These are phyloP conservation scores for Vigna hirtella DNA, from an alignment of 306 rosid species.

Conservation along the genomic window DNA sequence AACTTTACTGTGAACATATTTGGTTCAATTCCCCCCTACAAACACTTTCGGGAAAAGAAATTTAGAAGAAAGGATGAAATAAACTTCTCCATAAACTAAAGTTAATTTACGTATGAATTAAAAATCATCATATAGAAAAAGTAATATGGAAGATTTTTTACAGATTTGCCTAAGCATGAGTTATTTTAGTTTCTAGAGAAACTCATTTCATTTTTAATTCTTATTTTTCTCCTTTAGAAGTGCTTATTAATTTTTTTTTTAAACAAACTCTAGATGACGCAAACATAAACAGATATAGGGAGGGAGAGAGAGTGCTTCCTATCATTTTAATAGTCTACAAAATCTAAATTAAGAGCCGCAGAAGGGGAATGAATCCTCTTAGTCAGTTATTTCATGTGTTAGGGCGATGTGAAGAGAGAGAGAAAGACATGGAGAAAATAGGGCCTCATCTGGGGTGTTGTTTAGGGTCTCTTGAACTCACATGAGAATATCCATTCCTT, in stretches of 20 bases:
- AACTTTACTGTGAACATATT: not conserved
- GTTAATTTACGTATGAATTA: too few species aligned
- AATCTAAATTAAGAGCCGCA: not conserved
- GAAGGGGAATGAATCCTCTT: not conserved
- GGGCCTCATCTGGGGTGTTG: not conserved
- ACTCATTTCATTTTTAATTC: too few species aligned
- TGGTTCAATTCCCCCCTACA: too few species aligned
- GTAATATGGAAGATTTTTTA: too few species aligned
- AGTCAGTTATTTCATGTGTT: not conserved
- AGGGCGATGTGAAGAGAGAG: slow-evolving; percentile 18
- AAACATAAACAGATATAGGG: not conserved
- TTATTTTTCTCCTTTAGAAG: too few species aligned
- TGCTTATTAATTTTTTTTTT: too few species aligned
- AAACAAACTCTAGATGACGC: not conserved
- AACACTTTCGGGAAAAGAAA: too few species aligned
- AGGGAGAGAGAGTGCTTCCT: not conserved
- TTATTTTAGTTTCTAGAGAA: too few species aligned
- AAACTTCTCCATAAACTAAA: too few species aligned
- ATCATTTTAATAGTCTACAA: not conserved
- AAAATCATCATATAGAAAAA: too few species aligned
- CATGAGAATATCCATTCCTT: not conserved
- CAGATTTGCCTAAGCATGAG: too few species aligned
- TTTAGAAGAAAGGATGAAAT: too few species aligned
- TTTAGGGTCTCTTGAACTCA: slow-evolving; percentile 1
- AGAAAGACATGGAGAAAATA: not conserved